phyloP scores from a whole-genome alignment of 768 basidiomycete species.

The Leccinellum albellum region DNA sequence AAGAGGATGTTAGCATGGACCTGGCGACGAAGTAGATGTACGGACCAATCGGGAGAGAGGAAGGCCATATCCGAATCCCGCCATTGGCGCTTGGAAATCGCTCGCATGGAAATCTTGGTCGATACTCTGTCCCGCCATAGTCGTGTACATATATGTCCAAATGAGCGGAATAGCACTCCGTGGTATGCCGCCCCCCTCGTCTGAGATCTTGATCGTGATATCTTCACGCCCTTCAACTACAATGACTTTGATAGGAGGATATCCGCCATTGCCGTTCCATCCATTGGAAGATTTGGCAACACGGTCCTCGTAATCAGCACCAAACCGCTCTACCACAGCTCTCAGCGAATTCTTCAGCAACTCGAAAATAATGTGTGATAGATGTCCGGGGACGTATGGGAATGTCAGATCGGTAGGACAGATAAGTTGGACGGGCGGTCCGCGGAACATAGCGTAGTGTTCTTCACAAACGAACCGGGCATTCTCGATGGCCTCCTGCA shows the following conservation, averaged over 20 bases:
- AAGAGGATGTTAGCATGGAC: slow-evolving; percentile 25
- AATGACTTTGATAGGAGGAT: slow-evolving; percentile 39
- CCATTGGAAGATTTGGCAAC: slow-evolving; percentile 4
- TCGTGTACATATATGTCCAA: slow-evolving; percentile 99
- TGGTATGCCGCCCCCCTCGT: slow-evolving; percentile 93
- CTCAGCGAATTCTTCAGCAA: slow-evolving; percentile 96
- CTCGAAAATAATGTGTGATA: slow-evolving; percentile 96
- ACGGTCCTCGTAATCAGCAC: slow-evolving; percentile 67
- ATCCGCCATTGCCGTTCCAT: slow-evolving; percentile 8
- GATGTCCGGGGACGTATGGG: slow-evolving; percentile 93
- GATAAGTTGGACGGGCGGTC: slow-evolving; percentile 93
- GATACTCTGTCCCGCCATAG: slow-evolving; percentile 68
- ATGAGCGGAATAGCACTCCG: slow-evolving; percentile 84
- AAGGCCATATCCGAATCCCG: slow-evolving; percentile 93
- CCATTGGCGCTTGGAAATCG: slow-evolving; percentile 98
- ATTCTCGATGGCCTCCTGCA: slow-evolving; percentile 98
- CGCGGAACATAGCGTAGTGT: slow-evolving; percentile 93
- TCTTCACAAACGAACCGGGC: slow-evolving; percentile 94
- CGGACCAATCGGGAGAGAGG: slow-evolving; percentile 86
- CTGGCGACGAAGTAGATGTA: slow-evolving; percentile 63
- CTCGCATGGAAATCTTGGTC: slow-evolving; percentile 72
- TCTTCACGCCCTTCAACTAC: slow-evolving; percentile 97
- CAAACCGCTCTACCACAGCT: slow-evolving; percentile 91
- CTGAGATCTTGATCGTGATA: slow-evolving; percentile 97
- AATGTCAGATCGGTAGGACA: slow-evolving; percentile 85